Evolutionary conservation across 208 protist species (phyloP).

Genomic region (Angomonas deanei): DNA sequence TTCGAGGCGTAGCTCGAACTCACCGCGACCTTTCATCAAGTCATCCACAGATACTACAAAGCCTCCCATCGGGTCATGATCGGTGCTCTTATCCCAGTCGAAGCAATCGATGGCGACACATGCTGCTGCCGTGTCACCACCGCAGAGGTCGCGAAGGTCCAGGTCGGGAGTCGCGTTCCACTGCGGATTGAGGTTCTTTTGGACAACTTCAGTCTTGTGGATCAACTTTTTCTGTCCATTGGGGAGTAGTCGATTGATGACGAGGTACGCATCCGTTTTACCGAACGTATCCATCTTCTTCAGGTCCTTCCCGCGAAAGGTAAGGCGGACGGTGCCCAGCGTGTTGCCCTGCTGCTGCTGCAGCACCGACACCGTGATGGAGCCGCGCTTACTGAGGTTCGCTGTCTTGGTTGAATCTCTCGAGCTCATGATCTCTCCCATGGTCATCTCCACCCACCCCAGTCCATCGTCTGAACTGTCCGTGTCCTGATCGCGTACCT

Average conservation of each 20-base stretch:
- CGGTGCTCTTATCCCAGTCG: conserved; percentile 11
- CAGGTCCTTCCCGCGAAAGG: conserved; percentile 16
- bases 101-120: conserved; percentile 23
- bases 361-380: conserved; percentile 18
- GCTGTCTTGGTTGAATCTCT: conserved; percentile 12
- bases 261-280: conserved; percentile 29
- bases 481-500: conserved; percentile 22
- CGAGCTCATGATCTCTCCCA: conserved; percentile 19
- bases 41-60: conserved; percentile 17
- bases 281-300: conserved; percentile 45
- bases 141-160: too few relatives aligned
- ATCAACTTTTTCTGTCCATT: conserved; percentile 11
- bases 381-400: conserved; percentile 13
- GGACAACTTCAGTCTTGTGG: conserved; percentile 24
- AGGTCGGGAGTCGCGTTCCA: conserved; percentile 23
- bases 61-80: conserved; percentile 14
- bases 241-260: conserved; percentile 13
- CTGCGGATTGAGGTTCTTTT: conserved; percentile 34
- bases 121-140: conserved; percentile 16
- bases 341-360: conserved; percentile 10
- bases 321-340: conserved; percentile 15
- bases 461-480: conserved; percentile 19
- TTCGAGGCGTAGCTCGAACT: conserved; percentile 15
- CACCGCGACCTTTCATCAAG: background rate
- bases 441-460: conserved; percentile 13